Evolutionary conservation across 169 alveolate species (phyloP).

Genomic region (Plasmodium gonderi): DNA sequence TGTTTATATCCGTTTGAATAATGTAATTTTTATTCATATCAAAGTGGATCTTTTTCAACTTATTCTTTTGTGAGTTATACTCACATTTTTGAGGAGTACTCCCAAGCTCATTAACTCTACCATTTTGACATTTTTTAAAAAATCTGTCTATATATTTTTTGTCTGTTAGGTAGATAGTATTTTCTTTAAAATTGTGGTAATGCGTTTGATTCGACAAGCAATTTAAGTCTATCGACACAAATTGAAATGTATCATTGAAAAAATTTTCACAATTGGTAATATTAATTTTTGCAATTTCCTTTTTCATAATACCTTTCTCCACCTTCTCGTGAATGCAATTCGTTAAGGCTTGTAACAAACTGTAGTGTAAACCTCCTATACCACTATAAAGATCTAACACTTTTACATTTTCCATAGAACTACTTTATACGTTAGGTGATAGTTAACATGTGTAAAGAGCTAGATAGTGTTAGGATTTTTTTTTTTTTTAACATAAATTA

Average conservation of each 20-base stretch:
- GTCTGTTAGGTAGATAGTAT: slow-evolving; percentile 11
- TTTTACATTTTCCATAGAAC: slow-evolving; percentile 20
- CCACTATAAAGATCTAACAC: slow-evolving; percentile 67
- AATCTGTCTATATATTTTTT: slow-evolving; percentile 40
- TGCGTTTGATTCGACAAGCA: slow-evolving; percentile 53
- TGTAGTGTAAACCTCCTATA: slow-evolving; percentile 71
- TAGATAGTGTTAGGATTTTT: neutral
- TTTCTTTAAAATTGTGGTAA: slow-evolving; percentile 43
- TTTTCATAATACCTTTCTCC: neutral
- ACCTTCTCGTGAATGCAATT: slow-evolving; percentile 3
- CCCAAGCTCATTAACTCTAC: neutral
- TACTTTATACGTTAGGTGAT: neutral
- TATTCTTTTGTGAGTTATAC: neutral
- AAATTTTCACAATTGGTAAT: neutral
- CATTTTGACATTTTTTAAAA: slow-evolving; percentile 3
- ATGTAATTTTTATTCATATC: slow-evolving; percentile 14
- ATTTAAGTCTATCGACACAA: slow-evolving; percentile 46
- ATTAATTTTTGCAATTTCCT: neutral
- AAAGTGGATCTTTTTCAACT: neutral
- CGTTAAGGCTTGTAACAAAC: slow-evolving; percentile 37
- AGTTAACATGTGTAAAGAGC: neutral
- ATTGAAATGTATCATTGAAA: slow-evolving; percentile 14
- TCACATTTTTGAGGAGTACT: neutral
- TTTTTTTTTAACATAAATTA: neutral
- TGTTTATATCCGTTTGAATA: slow-evolving; percentile 72